Evolutionary conservation across 768 basidiomycete genomes (phyloP).

Genomic region (Coprinopsis strossmayeri): DNA sequence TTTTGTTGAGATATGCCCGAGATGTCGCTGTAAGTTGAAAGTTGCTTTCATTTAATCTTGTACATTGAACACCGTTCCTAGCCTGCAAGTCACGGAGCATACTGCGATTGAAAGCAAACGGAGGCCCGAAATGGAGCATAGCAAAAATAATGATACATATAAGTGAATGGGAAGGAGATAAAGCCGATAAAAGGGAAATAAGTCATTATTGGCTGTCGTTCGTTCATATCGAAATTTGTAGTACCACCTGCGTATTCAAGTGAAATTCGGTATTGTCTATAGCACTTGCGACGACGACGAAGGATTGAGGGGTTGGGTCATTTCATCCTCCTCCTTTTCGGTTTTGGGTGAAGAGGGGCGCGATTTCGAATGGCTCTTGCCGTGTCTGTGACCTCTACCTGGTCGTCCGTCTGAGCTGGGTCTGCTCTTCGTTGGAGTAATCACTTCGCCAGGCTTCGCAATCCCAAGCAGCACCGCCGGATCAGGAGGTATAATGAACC

Average conservation of each 20-base stretch:
- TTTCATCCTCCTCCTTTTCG: slow-evolving; percentile 2
- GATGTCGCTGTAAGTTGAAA: slow-evolving; percentile 75
- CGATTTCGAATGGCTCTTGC: slow-evolving; percentile 3
- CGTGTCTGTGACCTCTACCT: neutral
- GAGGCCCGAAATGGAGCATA: neutral
- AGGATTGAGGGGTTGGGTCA: slow-evolving; percentile 6
- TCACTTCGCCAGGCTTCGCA: slow-evolving; percentile 28
- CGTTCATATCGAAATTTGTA: no score
- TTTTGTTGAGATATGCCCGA: slow-evolving; percentile 75
- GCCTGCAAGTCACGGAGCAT: slow-evolving; percentile 81
- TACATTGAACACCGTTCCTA: slow-evolving; percentile 22
- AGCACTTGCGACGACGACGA: neutral
- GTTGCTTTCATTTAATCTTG: neutral
- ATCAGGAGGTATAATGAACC: slow-evolving; percentile 56
- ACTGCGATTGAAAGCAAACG: slow-evolving; percentile 51
- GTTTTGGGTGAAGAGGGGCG: neutral
- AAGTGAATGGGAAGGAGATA: no score
- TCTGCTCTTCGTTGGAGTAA: neutral
- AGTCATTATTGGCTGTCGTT: no score
- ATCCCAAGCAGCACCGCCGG: slow-evolving; percentile 57
- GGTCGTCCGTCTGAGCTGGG: neutral
- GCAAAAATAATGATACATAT: no score
- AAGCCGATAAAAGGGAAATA: no score
- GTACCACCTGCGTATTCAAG: no score
- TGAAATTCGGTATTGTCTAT: neutral